Conservation (phyloP, 805 yeast genomes). For the Myxozyma neglecta region DNA sequence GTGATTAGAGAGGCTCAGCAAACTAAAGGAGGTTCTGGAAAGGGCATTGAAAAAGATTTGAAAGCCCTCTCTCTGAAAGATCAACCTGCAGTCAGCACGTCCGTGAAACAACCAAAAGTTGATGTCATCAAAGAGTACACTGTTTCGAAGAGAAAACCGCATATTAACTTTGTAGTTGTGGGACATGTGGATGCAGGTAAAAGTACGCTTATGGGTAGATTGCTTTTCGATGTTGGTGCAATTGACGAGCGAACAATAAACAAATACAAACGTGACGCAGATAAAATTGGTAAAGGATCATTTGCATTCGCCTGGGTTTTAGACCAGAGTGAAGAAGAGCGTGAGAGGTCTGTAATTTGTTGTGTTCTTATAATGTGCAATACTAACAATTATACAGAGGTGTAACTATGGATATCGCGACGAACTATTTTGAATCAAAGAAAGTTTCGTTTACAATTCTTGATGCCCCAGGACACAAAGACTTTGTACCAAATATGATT, state of each 20-base stretch:
- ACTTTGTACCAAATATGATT: conserved; percentile 82
- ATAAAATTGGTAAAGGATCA: conserved; percentile 68
- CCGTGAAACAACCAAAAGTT: conserved; percentile 44
- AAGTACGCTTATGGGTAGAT: conserved; percentile 74
- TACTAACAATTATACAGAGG: conserved; percentile 47
- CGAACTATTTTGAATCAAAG: conserved; percentile 61
- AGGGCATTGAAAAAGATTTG: conserved; percentile 14
- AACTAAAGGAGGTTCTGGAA: conserved; percentile 21
- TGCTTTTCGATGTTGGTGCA: conserved; percentile 64
- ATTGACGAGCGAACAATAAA: conserved; percentile 65
- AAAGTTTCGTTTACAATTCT: conserved; percentile 62
- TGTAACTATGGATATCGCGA: conserved; percentile 75
- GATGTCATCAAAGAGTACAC: conserved; percentile 47
- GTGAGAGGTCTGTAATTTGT: conserved; percentile 40
- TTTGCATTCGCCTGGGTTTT: conserved; percentile 84
- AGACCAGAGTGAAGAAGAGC: conserved; percentile 78
- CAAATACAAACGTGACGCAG: conserved; percentile 64
- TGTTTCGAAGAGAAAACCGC: conserved; percentile 49
- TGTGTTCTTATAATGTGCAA: background rate
- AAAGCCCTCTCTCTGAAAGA: conserved; percentile 21
- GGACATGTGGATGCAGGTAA: conserved; percentile 86
- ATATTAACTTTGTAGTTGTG: conserved; percentile 71
- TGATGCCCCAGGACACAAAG: conserved; percentile 84
- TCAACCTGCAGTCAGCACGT: conserved; percentile 39
- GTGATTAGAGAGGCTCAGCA: conserved; percentile 58